Evolutionary conservation across 2,329 filamentous ascomycete genomes (phyloP), one percentile per base, ranked within the genome.

Genomic region (Botryotinia globosa): DNA sequence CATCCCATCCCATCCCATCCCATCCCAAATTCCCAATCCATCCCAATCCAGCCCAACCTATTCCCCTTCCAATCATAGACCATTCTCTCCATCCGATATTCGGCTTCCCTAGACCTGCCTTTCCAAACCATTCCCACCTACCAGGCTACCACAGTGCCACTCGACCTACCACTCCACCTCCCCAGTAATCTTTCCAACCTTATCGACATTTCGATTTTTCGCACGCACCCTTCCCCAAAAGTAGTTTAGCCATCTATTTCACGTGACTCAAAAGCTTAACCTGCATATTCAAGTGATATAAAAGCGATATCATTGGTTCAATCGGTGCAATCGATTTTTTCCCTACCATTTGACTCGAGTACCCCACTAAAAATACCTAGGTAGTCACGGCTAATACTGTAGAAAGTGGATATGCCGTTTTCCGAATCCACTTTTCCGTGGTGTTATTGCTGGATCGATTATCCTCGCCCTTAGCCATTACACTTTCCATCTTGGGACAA

Each of bases 241-340:
- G 4, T 2, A 54, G 51, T 16, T 54, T 54, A 54, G 51, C 4
- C 0, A 3, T 16, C 0, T 0, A 16, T 1, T 0, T 0, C 25
- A 29, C 45, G 54, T 58, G n/a, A 59, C 4, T 9, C 9, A 59
- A 25, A 59, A 37, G 29, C 56, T 59, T 37, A 22, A 22, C 56
- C 45, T 25, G 45, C 45, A 48, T 48, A 48, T 25, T 1, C 25
- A 54, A 16, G 3, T n/a, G n/a, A 10, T 1, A 3, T 0, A n/a
- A 0, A 14, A n/a, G 48, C 2, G 12, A 0, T 58, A 1, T 34
- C 2, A 58, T 58, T 58, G n/a, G 56, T 34, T 4, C 12, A 61
- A 59, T 29, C 6, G 25, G 29, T n/a, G 14, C 14, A 22, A 45
- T 7, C 7, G 44, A 18, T 22, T 14, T 25, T n/a, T 48, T 10